A percentile compares a stretch with the other conserved stretches of the same genome.
Conservation (phyloP, 2,329 filamentous ascomycete genomes). For the Bipolaris bicolor region DNA sequence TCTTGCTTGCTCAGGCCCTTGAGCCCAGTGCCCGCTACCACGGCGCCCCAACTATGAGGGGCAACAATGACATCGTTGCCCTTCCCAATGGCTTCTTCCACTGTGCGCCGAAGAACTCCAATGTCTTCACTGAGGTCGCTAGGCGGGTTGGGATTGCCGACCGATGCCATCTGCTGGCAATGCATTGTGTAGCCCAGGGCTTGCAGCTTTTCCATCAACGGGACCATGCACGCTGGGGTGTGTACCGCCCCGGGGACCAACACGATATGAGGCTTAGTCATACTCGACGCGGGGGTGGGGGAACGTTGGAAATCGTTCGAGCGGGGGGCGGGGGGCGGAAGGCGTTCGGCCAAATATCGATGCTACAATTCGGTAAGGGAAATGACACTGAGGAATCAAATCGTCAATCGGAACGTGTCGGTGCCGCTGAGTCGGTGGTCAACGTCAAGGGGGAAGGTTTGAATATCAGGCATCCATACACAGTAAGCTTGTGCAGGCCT, state of each 20-base stretch:
- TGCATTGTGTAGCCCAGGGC: slow-evolving; percentile 39
- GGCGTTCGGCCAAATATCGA: neutral
- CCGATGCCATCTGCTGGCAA: slow-evolving; percentile 36
- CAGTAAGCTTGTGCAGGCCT: neutral
- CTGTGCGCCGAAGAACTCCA: slow-evolving; percentile 37
- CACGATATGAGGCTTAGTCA: slow-evolving; percentile 45
- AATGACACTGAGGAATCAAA: neutral
- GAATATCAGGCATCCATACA: neutral
- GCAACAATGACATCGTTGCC: slow-evolving; percentile 52
- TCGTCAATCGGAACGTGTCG: neutral
- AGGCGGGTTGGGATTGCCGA: slow-evolving; percentile 32
- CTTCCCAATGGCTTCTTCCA: slow-evolving; percentile 47
- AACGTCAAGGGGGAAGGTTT: neutral
- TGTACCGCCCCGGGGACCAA: slow-evolving; percentile 50
- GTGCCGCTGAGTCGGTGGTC: neutral
- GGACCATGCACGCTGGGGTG: slow-evolving; percentile 34
- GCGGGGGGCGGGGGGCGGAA: neutral
- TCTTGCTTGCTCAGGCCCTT: slow-evolving; percentile 46
- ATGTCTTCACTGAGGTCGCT: slow-evolving; percentile 45
- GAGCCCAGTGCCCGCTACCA: slow-evolving; percentile 47
- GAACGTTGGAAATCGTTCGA: neutral
- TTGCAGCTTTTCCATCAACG: slow-evolving; percentile 37
- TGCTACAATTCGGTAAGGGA: neutral
- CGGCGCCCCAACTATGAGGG: slow-evolving; percentile 55
- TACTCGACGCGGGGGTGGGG: slow-evolving; percentile 5